Base-by-base conservation (phyloP, 495 filamentous ascomycete species). In the Neurospora pannonica region DNA sequence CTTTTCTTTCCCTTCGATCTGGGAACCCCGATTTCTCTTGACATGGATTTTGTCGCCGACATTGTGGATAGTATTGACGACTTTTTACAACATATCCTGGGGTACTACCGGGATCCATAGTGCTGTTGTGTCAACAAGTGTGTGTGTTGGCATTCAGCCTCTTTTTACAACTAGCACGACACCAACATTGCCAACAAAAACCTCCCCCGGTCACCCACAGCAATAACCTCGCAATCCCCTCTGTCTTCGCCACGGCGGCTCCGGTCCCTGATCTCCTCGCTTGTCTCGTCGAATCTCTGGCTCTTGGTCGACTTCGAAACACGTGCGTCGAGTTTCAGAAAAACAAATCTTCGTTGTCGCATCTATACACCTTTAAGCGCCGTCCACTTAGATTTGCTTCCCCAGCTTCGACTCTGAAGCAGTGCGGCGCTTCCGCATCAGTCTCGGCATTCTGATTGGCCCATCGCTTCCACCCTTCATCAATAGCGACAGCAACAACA, bases 381-480 rank as follows among this genome's bases (percentile, higher is more conserved):
- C 76, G 75, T 74, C 77, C 81, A 81, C 74, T 79, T 72, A 78
- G 24, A 77, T 75, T 75, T 37, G 60, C 38, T 21, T 54, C 43
- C 72, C 70, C 24, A 19, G 39, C 75, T 71, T 34, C 21, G 34
- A 72, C 43, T 70, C 72, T 73, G 72, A 74, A 71, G 70, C 77
- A 81, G 75, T 77, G 80, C 81, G 80, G 81, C 81, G 81, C 81
- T 82, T 83, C 80, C 75, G 38, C 36, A 7, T 31, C 74, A 15
- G 43, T 24, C 73, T 76, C n/a, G 31, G 40, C 71, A 19, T 19
- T 67, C 78, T 71, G 75, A 83, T 83, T 83, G 81, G 81, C 73
- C 73, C 39, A 62, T 17, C 70, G n/a, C 70, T 67, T 37, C 38
- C 60, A 46, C 71, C 76, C 77, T 77, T 73, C 77, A 77, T 79